Base-by-base conservation (phyloP, 2,329 filamentous ascomycete genomes). In the Xylariaceae sp. region DNA sequence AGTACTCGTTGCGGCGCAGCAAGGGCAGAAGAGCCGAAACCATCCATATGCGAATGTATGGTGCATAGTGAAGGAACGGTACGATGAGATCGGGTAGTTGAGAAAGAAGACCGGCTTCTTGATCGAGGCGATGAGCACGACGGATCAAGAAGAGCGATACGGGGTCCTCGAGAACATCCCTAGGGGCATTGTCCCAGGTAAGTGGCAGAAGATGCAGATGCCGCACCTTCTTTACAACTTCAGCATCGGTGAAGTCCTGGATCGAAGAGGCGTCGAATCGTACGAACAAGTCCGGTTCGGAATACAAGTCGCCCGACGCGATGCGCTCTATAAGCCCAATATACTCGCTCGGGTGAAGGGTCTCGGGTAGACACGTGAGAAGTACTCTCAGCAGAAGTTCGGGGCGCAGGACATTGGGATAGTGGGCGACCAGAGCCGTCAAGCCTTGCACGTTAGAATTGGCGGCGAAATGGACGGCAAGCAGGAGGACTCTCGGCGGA, bases 281-380 rank as follows among this genome's bases (percentile, higher is more conserved):
- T 50, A 55, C 37, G 9, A 61, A 62, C 48, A 75, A 68, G 23
- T 76, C 70, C 34, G 72, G 64, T 35, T 72, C 67, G 18, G 76
- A 72, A 34, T 76, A 72, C 47, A 82, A 75, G 17, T 79, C 73
- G 55, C 76, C 77, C 3, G 75, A 75, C 47, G 77, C 78, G 61
- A 92, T 74, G 55, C 84, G 80, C 66, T 81, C 74, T 15, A 92
- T 69, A 55, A 90, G 82, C 11, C 76, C 76, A 15, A 83, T 76
- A 70, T 92, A 92, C 51, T 77, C 71, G n/a, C 74, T 74, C 4
- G 90, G 85, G 4, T 82, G 82, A 4, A 85, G 70, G 49, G 82
- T 87, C 73, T 93, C 89, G 30, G 91, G 90, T 0, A 95, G 79
- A 70, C 88, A 90, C 17, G 87, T 90, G 51, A 95, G 80, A 18